A percentile compares a stretch with the other conserved stretches of the same genome.
Evolutionary conservation across 441 rosid species (phyloP).

Genomic region (Populus hybrid): DNA sequence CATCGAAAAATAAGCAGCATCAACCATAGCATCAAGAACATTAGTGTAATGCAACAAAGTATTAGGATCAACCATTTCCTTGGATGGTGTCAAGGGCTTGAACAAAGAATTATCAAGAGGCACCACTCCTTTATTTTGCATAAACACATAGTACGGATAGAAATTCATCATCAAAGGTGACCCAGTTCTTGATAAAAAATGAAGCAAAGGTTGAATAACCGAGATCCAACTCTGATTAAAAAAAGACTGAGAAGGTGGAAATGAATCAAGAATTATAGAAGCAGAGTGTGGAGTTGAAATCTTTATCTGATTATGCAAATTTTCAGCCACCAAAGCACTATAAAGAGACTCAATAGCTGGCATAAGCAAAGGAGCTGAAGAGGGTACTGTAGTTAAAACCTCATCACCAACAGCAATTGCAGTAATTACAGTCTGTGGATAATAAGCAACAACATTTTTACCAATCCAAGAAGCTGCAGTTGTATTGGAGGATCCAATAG

Average conservation of each 20-base stretch:
- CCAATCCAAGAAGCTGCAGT: conserved; percentile 88
- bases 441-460: conserved; percentile 74
- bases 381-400: conserved; percentile 79
- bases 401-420: conserved; percentile 87
- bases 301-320: conserved; percentile 80
- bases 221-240: conserved; percentile 84
- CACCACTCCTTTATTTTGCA: conserved; percentile 95
- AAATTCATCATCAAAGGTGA: conserved; percentile 96
- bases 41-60: conserved; percentile 93
- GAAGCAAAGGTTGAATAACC: conserved; percentile 68
- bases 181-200: conserved; percentile 72
- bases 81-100: conserved; percentile 80
- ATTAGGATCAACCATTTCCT: conserved; percentile 97
- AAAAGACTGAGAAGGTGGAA: conserved; percentile 94
- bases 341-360: conserved; percentile 88
- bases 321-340: conserved; percentile 81
- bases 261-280: conserved; percentile 70
- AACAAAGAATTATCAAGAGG: conserved; percentile 90
- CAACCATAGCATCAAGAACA: conserved; percentile 93
- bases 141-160: conserved; percentile 91
- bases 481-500: conserved; percentile 80
- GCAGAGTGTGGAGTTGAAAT: conserved; percentile 92
- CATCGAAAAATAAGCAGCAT: conserved; percentile 91
- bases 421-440: conserved; percentile 71
- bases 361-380: conserved; percentile 72